Base-by-base conservation (phyloP, 23 red algal genomes). In the Gracilaria caudata region DNA sequence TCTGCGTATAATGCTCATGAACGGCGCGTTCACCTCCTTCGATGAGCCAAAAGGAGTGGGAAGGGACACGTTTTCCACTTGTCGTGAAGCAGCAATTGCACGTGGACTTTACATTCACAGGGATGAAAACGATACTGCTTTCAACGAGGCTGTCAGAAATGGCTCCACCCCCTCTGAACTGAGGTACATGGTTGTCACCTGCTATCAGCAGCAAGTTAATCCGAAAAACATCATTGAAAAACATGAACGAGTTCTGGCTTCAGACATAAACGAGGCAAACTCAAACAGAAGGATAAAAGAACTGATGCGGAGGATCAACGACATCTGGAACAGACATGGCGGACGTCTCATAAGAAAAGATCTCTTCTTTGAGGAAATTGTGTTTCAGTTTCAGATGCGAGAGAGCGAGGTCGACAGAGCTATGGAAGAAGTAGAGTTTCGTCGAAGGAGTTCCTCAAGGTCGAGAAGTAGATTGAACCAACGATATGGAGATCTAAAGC, bases 141-240 rank as follows among this genome's bases (percentile, higher is more conserved):
- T 38, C 12, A 38, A 68, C 34, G n/a, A 64, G 58, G 58, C 58
- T n/a, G 20, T 64, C 20, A 64, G 70, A 51, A 13, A 75, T 29
- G 6, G 49, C 41, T 56, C 44, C 4, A 77, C 73, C 1, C 73
- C 73, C 1, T 77, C 73, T 3, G 39, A 77, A 41, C 73, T 77
- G 19, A 5, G 73, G 7, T 6, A n/a, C 5, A 77, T 77, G 73
- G 49, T 77, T 49, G 41, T 77, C 34, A 77, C 37, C 2, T 54
- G 13, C 39, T 77, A 16, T 32, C 73, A 77, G 20, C 73, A 77
- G 24, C 37, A 38, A 21, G 34, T 56, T 7, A 56, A 77, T 56
- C 73, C 73, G 2, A 5, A 68, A 35, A 17, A 12, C 5, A 2
- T 68, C 8, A 68, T 68, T 68, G 63, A 68, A 35, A 68, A 17